A percentile compares a stretch with the other conserved stretches of the same genome.
phyloP scores from a whole-genome alignment of 768 basidiomycete species.

The Boletus sp. region DNA sequence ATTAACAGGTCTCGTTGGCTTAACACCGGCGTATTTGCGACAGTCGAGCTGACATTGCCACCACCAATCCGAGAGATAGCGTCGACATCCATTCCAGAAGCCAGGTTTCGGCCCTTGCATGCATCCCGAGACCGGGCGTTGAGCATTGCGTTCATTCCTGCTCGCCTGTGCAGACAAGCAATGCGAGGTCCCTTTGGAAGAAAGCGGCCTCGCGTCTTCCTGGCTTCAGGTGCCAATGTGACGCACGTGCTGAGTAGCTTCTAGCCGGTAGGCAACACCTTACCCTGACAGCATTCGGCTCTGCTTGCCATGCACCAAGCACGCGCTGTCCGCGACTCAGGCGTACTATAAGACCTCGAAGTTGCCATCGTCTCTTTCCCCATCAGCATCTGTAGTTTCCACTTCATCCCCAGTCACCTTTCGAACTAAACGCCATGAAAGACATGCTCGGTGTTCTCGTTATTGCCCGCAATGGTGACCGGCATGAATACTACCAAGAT shows the following conservation, averaged over 20 bases:
- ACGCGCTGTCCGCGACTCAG: conserved; percentile 23
- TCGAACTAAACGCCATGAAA: conserved; percentile 25
- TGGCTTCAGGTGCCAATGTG: conserved; percentile 25
- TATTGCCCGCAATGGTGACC: conserved; percentile 77
- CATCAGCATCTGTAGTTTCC: conserved; percentile 18
- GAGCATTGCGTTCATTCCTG: conserved; percentile 26
- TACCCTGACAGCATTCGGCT: conserved; percentile 26
- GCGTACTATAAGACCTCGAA: conserved; percentile 24
- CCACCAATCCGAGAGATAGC: background rate
- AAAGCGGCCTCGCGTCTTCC: conserved; percentile 34
- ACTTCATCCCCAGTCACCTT: conserved; percentile 14
- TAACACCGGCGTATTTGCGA: conserved; percentile 4
- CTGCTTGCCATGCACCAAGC: conserved; percentile 26
- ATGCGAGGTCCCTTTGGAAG: conserved; percentile 26
- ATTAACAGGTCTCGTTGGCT: conserved; percentile 1
- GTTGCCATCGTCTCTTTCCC: conserved; percentile 3
- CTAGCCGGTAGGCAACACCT: conserved; percentile 13
- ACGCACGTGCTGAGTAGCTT: conserved; percentile 21
- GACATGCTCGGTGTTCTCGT: conserved; percentile 75
- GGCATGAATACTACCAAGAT: conserved; percentile 65
- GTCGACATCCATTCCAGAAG: conserved; percentile 16
- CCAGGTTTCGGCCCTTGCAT: conserved; percentile 2
- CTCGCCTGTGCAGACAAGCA: conserved; percentile 29
- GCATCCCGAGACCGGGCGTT: conserved; percentile 18
- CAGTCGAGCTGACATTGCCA: conserved; percentile 1